These are phyloP conservation scores for Oryza glumipatula DNA, from an alignment of 176 grass and related monocot genomes.

Conservation along the genomic window DNA sequence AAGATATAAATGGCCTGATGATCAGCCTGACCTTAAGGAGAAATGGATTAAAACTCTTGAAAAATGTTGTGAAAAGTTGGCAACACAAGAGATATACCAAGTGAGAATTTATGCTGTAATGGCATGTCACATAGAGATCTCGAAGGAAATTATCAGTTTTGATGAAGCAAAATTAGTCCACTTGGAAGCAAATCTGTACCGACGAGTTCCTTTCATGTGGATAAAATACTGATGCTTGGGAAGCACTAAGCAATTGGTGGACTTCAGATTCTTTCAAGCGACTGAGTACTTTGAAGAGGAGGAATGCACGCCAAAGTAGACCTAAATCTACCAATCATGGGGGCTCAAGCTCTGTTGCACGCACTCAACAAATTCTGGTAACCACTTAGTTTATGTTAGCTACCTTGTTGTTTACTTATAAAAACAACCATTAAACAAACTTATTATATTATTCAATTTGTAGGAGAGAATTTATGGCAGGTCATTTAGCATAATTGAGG, in stretches of 20 bases:
- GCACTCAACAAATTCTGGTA: background rate
- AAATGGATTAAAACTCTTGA: constrained; percentile 1
- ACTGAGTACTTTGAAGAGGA: background rate
- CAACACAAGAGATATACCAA: background rate
- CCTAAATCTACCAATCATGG: background rate
- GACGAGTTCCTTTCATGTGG: background rate
- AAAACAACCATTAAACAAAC: too few species aligned
- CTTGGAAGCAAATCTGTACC: background rate
- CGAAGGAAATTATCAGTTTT: background rate
- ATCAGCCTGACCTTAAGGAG: background rate
- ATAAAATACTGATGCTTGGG: background rate
- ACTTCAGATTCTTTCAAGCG: background rate
- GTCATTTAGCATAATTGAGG: constrained; percentile 4
- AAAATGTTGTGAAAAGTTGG: background rate
- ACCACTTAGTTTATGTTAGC: too few species aligned
- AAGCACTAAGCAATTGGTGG: background rate
- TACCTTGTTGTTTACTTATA: too few species aligned
- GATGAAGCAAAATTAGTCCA: background rate
- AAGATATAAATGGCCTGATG: background rate
- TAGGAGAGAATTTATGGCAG: background rate
- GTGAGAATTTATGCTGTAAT: background rate
- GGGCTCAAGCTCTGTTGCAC: background rate
- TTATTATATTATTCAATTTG: too few species aligned
- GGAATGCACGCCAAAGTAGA: background rate
- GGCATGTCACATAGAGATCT: background rate